Conservation (phyloP, 768 basidiomycete genomes). For the Stropharia rugosoannulata region DNA sequence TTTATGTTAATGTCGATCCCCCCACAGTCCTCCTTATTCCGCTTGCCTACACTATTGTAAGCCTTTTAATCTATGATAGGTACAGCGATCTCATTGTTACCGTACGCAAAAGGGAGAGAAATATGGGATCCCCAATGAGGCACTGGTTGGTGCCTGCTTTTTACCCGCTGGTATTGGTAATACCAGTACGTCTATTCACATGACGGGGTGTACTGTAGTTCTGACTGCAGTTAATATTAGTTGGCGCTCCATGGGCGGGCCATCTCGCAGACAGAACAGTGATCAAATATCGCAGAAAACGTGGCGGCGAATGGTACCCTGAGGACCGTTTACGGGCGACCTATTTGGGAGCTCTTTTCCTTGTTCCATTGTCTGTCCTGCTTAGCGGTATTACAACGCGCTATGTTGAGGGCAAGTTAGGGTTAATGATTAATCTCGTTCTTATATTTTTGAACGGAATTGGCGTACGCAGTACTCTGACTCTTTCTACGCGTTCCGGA, state of each 20-base stretch:
- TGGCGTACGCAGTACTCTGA: conserved; percentile 42
- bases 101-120: conserved; percentile 42
- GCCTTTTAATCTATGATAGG: conserved; percentile 20
- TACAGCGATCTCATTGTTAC: background rate
- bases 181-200: conserved; percentile 34
- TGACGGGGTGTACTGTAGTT: background rate
- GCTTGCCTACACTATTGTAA: conserved; percentile 65
- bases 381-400: conserved; percentile 43
- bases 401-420: conserved; percentile 44
- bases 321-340: conserved; percentile 62
- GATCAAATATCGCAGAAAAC: conserved; percentile 38
- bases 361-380: conserved; percentile 52
- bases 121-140: conserved; percentile 57
- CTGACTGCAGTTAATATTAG: conserved; percentile 24
- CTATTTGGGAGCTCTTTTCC: conserved; percentile 38
- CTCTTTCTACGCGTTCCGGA: background rate
- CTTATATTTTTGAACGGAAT: conserved; percentile 62
- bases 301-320: conserved; percentile 57
- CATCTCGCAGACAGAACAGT: conserved; percentile 52
- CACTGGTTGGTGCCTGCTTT: conserved; percentile 59
- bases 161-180: conserved; percentile 61
- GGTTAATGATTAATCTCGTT: conserved; percentile 46
- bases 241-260: conserved; percentile 58
- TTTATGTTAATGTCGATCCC: too few relatives aligned
- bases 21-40: conserved; percentile 55